A percentile compares a stretch with the other conserved stretches of the same genome.
Evolutionary conservation across 2,329 filamentous ascomycete species (phyloP).

Genomic region (Colletotrichum melonis): DNA sequence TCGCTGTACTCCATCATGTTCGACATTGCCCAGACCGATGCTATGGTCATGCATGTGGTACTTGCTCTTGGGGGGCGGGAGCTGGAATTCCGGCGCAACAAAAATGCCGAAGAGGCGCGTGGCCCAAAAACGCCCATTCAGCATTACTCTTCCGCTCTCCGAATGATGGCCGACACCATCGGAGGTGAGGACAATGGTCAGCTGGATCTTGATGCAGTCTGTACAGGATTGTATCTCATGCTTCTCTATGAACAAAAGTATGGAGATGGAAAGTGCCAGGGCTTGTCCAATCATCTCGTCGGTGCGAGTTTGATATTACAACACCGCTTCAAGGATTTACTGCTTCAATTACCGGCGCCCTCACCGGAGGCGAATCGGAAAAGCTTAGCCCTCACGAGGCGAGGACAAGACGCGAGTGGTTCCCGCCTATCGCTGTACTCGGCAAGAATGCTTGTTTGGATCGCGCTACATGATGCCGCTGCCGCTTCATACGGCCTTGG

Average conservation of each 20-base stretch:
- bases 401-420: slow-evolving; percentile 9
- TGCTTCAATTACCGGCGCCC: slow-evolving; percentile 25
- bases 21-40: slow-evolving; percentile 43
- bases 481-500: slow-evolving; percentile 47
- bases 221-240: slow-evolving; percentile 48
- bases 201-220: slow-evolving; percentile 45
- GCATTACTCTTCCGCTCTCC: slow-evolving; percentile 47
- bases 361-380: slow-evolving; percentile 31
- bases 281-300: slow-evolving; percentile 45
- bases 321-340: slow-evolving; percentile 38
- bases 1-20: slow-evolving; percentile 50
- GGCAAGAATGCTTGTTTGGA: slow-evolving; percentile 47
- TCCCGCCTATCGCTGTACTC: slow-evolving; percentile 44
- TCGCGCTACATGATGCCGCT: slow-evolving; percentile 44
- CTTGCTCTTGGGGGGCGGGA: slow-evolving; percentile 47
- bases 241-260: slow-evolving; percentile 51
- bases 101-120: slow-evolving; percentile 12
- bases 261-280: slow-evolving; percentile 46
- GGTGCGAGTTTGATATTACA: slow-evolving; percentile 46
- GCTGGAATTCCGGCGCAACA: slow-evolving; percentile 42
- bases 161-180: slow-evolving; percentile 44
- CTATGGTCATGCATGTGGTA: slow-evolving; percentile 50
- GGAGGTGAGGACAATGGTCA: slow-evolving; percentile 36
- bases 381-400: slow-evolving; percentile 18
- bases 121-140: slow-evolving; percentile 36